These are phyloP conservation scores for Sclerotinia trifoliorum DNA, from an alignment of 2,329 filamentous ascomycete genomes.

Conservation along the genomic window DNA sequence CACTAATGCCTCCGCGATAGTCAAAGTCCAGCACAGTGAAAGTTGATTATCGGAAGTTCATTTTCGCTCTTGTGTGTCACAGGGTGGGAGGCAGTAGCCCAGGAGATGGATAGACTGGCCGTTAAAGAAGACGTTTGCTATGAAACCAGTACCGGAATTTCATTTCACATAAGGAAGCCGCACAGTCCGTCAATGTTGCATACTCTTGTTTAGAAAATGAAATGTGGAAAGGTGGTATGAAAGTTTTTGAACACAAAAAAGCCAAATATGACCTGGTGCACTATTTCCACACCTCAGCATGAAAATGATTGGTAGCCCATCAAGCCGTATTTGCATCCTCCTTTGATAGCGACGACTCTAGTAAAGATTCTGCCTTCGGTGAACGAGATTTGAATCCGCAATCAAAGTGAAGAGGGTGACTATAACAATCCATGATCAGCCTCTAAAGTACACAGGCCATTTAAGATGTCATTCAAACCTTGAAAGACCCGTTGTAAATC, in stretches of 20 bases:
- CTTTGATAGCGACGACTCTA: not conserved
- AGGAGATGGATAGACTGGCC: not conserved
- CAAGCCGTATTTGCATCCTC: not conserved
- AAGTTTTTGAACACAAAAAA: not conserved
- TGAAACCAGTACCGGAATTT: not conserved
- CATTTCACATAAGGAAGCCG: not conserved
- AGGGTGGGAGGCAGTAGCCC: too few relatives aligned
- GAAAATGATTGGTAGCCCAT: not conserved
- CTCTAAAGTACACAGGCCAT: not conserved
- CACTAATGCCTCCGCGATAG: not conserved
- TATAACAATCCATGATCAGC: not conserved
- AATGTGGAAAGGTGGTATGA: not conserved
- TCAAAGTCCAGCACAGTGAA: not conserved
- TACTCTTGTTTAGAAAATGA: not conserved
- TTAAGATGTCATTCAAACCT: constrained; percentile 29
- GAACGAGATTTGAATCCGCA: not conserved
- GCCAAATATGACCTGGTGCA: not conserved
- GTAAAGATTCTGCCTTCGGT: not conserved
- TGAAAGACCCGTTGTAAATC: constrained; percentile 29
- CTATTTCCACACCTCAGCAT: not conserved
- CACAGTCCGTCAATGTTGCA: not conserved
- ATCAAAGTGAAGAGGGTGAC: constrained; percentile 5
- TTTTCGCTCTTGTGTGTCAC: not conserved
- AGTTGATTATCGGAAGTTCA: not conserved
- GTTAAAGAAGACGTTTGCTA: not conserved